Base-by-base conservation (phyloP, 257 asterid species). In the Rauvolfia tetraphylla region DNA sequence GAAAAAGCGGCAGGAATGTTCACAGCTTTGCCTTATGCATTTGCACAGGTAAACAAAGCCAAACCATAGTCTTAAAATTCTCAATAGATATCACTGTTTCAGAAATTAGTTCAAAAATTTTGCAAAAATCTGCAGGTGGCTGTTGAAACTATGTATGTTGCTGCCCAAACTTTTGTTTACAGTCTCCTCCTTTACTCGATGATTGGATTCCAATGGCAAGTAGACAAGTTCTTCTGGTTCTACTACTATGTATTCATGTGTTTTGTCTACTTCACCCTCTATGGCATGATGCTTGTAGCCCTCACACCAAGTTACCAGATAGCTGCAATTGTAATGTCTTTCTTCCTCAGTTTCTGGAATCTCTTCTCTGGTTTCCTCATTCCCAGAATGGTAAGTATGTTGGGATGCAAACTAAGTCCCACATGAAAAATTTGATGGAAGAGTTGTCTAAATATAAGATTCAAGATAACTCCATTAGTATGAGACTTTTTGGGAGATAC, bases 1-100 rank as follows among this genome's bases (percentile, higher is more conserved):
- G 90, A 89, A 82, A 85, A 88, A 80, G 92, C 95, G 71, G 92
- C 95, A 18, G 85, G 92, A 78, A 89, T 88, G 95, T 88, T 82
- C 79, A 88, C 92, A 34, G 88, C 92, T 3, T 80, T 89, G 74
- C 95, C 95, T 58, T 89, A 89, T 54, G 92, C 92, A 63, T 89
- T 88, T 76, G 95, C 95, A n/a, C 95, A 89, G 90, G 92, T 89
- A 78, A 42, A 66, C 46, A 63, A 49, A 58, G 29, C 33, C 29
- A 69, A 23, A 51, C 54, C 70, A 14, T 25, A 36, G 54, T 23
- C 54, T 12, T 23, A 38, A 44, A 18, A 31, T 27, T 54, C 51
- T 74, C 63, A 48, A 65, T 31, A 29, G 10, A 15, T 58, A 58
- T 56, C 11, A 6, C 7, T 31, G 38, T 12, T 58, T 66, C 18